Evolutionary conservation across 2,329 filamentous ascomycete species (phyloP).

Genomic region (Fusarium sp.): DNA sequence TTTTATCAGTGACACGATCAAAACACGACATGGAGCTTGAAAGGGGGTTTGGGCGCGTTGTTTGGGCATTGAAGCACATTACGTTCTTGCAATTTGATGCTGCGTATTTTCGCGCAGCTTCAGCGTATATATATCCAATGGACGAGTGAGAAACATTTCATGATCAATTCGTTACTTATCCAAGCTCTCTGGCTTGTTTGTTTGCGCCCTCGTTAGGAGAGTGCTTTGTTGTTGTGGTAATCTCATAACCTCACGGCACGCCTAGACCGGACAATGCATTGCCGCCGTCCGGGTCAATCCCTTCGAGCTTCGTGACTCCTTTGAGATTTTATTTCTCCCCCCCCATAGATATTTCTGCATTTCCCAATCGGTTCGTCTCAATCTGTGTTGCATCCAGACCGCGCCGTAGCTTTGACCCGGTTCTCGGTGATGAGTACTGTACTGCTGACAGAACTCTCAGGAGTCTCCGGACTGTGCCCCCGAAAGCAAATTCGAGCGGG

Average conservation of each 20-base stretch:
- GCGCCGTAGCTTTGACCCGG: not conserved
- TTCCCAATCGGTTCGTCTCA: not conserved
- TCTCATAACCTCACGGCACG: not conserved
- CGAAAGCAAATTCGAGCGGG: not conserved
- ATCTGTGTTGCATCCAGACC: not conserved
- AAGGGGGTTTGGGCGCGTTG: not conserved
- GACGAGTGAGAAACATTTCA: constrained; percentile 8
- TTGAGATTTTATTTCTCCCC: not conserved
- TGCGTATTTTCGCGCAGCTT: constrained; percentile 9
- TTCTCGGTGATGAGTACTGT: not conserved
- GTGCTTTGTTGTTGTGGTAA: not conserved
- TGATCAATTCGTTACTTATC: constrained; percentile 4
- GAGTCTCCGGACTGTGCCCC: not conserved
- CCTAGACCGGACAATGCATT: not conserved
- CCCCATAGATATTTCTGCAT: not conserved
- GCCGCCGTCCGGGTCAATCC: not conserved
- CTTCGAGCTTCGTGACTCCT: not conserved
- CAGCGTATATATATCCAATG: constrained; percentile 17
- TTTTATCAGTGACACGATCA: not conserved
- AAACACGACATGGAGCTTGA: not conserved
- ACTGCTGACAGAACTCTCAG: not conserved
- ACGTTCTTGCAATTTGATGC: constrained; percentile 16
- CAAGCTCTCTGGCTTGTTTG: not conserved
- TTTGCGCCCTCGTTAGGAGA: not conserved
- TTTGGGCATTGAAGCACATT: constrained; percentile 10